These are phyloP conservation scores for Cytospora chrysosperma DNA, from an alignment of 2,329 filamentous ascomycete genomes.

Conservation along the genomic window DNA sequence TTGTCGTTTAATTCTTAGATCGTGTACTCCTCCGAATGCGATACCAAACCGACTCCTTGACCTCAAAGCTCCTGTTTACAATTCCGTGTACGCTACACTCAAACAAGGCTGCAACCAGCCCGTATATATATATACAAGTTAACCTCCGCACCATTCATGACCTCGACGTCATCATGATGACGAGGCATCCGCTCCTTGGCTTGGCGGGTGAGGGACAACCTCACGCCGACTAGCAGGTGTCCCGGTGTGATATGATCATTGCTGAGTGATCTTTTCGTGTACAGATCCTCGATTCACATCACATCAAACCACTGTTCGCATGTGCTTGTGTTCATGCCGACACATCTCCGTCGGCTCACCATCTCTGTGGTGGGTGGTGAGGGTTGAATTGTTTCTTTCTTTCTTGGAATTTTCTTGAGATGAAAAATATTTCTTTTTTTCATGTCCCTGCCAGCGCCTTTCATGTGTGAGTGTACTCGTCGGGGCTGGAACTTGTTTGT, in stretches of 20 bases:
- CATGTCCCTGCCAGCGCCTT: not conserved
- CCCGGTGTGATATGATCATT: not conserved
- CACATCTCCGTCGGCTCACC: not conserved
- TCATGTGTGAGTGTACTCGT: constrained; percentile 29
- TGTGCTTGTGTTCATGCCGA: not conserved
- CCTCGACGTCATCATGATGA: not conserved
- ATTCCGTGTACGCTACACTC: not conserved
- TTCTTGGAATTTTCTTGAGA: too few species aligned
- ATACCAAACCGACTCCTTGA: not conserved
- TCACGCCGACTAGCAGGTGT: not conserved
- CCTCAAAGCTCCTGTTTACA: not conserved
- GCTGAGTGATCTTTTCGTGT: not conserved
- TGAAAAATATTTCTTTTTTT: not conserved
- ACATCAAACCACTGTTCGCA: not conserved
- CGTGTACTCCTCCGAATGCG: not conserved
- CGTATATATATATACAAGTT: not conserved
- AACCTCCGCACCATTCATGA: not conserved
- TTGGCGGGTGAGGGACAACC: not conserved
- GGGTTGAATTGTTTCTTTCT: not conserved
- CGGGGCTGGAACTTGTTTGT: constrained; percentile 16
- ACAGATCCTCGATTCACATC: not conserved
- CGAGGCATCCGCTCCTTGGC: not conserved
- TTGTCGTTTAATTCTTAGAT: too few species aligned
- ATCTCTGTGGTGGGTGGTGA: not conserved
- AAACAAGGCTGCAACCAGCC: not conserved